Evolutionary conservation across 192 early-diverging fungal genomes (phyloP).

Genomic region (Linnemannia hyalina): DNA sequence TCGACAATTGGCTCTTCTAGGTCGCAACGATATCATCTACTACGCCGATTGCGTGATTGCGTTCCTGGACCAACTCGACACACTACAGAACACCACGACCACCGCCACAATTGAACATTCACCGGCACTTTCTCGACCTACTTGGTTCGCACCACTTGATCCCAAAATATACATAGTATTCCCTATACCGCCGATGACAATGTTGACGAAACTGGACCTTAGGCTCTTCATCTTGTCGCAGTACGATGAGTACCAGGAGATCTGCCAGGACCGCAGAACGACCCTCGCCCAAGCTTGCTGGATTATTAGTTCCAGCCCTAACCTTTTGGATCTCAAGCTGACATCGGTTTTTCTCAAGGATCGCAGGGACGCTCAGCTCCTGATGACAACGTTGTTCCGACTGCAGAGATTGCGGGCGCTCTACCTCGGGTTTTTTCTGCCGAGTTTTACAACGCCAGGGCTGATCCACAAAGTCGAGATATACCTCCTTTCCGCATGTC

Average conservation of each 20-base stretch:
- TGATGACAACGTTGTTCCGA: too few relatives aligned
- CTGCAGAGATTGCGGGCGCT: too few relatives aligned
- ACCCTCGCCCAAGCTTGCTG: background rate
- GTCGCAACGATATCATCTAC: background rate
- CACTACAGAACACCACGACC: background rate
- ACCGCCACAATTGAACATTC: background rate
- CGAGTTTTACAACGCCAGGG: too few relatives aligned
- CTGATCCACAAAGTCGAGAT: too few relatives aligned
- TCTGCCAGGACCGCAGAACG: background rate
- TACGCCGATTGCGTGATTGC: background rate
- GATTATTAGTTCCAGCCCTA: background rate
- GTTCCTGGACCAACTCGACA: background rate
- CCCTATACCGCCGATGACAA: background rate
- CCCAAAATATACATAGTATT: background rate
- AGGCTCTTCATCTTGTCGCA: too few relatives aligned
- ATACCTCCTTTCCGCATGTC: too few relatives aligned
- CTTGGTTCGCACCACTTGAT: background rate
- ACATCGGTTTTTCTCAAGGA: background rate
- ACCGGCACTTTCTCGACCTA: too few relatives aligned
- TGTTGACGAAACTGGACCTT: background rate
- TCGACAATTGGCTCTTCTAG: too few relatives aligned
- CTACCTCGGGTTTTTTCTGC: too few relatives aligned
- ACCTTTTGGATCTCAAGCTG: background rate
- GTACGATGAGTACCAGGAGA: too few relatives aligned
- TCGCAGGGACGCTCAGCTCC: too few relatives aligned